Base-by-base conservation (phyloP, 164 flowering plant genomes). In the Chimonanthus salicifolius region DNA sequence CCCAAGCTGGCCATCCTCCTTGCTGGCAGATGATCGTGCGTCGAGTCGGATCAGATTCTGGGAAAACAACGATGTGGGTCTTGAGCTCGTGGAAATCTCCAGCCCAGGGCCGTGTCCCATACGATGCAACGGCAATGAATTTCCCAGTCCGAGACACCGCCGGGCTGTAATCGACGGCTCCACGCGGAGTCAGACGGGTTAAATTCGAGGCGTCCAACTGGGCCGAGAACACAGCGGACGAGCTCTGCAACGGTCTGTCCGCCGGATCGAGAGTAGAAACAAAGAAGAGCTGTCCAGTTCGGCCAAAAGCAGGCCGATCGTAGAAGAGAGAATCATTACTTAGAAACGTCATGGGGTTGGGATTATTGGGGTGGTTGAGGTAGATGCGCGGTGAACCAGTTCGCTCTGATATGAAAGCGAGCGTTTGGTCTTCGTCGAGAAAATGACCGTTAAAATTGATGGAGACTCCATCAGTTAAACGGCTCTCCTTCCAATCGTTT, bases 1-100 rank as follows among this genome's bases (percentile, higher is more conserved):
- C 84, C 93, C 96, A 94, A 2, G 96, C 78, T 7, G 98, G 98
- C 97, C 97, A 94, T 0, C 98, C 97, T 4, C 98, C 97, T 8
- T 54, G 83, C 16, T 82, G 69, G 70, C 82, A 73, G 7, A 90
- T 81, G 2, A 81, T 60, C 1, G 74, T 63, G 0, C 98, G 82
- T 15, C 71, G 78, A 1, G 47, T 49, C n/a, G 93, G 89, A 63
- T 90, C 86, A 16, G 92, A 81, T 43, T 46, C 80, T 3, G 20
- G 47, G 70, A 90, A 92, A 60, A 94, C 93, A 33, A 87, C 89
- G 4, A 94, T 89, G 49, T 88, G 88, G 2, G 94, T 90, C 4
- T 82, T 49, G 15, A 90, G 85, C 50, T 90, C 90, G 63, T 84
- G 88, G 68, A 89, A 90, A 16, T 94, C 98, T 44, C 96, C 94